Evolutionary conservation across 805 yeast genomes (phyloP).

Genomic region (Torulaspora franciscae): DNA sequence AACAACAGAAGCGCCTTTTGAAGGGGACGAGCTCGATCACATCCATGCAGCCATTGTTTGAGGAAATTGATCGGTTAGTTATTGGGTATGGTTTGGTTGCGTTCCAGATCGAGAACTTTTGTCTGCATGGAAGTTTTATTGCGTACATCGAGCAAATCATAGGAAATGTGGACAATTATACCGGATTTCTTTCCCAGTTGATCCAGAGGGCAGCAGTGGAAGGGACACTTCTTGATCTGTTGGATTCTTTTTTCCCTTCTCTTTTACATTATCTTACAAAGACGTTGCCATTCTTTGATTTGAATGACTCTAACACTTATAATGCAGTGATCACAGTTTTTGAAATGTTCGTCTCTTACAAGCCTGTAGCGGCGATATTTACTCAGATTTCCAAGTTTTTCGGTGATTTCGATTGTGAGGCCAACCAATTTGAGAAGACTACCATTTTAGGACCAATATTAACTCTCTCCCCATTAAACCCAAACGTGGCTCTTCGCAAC

Average conservation of each 20-base stretch:
- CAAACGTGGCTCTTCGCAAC: conserved; percentile 47
- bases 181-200: conserved; percentile 53
- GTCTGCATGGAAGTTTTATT: conserved; percentile 23
- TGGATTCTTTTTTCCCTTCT: conserved; percentile 44
- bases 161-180: conserved; percentile 26
- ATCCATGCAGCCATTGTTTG: conserved; percentile 39
- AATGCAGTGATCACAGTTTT: conserved; percentile 50
- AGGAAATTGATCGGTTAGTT: conserved; percentile 41
- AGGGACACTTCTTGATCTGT: conserved; percentile 56
- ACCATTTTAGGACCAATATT: conserved; percentile 76
- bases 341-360: conserved; percentile 54
- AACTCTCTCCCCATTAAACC: conserved; percentile 66
- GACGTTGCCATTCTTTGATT: conserved; percentile 34
- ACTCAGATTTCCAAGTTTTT: conserved; percentile 53
- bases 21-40: conserved; percentile 39
- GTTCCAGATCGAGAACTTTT: conserved; percentile 60
- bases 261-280: conserved; percentile 27
- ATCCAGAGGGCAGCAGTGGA: conserved; percentile 59
- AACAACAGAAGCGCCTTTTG: conserved; percentile 40
- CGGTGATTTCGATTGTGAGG: conserved; percentile 42
- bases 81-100: conserved; percentile 60
- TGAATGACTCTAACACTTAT: conserved; percentile 46
- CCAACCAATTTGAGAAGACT: conserved; percentile 51
- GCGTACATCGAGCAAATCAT: conserved; percentile 32
- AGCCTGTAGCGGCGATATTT: conserved; percentile 56